phyloP scores from a whole-genome alignment of 1,139 yeast genomes.

The Meyerozyma elateridarum region DNA sequence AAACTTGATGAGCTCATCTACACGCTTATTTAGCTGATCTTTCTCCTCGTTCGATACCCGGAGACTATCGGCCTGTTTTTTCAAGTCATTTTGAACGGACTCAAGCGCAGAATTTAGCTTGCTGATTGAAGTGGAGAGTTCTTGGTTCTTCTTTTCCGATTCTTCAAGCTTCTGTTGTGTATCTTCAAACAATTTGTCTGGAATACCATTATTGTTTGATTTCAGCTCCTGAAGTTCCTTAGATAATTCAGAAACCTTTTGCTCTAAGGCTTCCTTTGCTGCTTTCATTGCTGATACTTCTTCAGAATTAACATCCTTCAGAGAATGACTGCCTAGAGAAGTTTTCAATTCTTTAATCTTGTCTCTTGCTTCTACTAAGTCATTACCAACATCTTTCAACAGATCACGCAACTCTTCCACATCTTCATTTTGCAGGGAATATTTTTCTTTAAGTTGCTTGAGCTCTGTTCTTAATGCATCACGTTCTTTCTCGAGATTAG shows the following conservation, averaged over 20 bases:
- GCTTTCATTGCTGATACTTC: constrained; percentile 20
- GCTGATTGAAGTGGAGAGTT: not conserved
- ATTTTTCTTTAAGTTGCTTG: constrained; percentile 7
- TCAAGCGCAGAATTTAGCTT: not conserved
- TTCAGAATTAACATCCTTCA: constrained; percentile 6
- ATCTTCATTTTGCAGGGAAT: constrained; percentile 40
- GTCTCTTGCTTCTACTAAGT: constrained; percentile 56
- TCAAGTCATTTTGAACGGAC: not conserved
- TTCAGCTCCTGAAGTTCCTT: constrained; percentile 2
- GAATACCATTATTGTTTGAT: constrained; percentile 10
- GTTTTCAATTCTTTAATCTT: constrained; percentile 23
- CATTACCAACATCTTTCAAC: constrained; percentile 71
- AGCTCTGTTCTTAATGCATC: constrained; percentile 6
- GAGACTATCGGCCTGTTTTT: not conserved
- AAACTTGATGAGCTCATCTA: constrained; percentile 27
- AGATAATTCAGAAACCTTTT: constrained; percentile 9
- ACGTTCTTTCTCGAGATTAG: constrained; percentile 5
- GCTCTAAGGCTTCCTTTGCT: constrained; percentile 24
- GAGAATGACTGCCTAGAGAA: too few species aligned
- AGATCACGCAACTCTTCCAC: constrained; percentile 62
- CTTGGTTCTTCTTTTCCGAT: constrained; percentile 8
- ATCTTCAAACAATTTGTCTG: constrained; percentile 10
- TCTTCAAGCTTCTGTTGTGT: constrained; percentile 13
- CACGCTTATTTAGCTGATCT: constrained; percentile 15
- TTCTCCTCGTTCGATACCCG: constrained; percentile 9